phyloP scores from a whole-genome alignment of 805 yeast genomes.

The Lipomyces kockii region DNA sequence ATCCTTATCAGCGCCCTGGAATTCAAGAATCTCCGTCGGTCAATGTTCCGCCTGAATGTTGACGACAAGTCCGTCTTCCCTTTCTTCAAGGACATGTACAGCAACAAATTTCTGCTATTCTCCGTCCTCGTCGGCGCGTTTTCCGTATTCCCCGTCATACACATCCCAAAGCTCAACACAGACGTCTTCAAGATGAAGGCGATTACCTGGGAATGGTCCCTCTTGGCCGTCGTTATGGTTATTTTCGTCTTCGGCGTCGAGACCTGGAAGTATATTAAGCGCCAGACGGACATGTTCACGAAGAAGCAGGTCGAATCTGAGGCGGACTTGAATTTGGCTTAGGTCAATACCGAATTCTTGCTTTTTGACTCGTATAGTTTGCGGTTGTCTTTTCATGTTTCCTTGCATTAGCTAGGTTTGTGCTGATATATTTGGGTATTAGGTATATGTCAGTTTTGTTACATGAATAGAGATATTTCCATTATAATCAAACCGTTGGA shows the following conservation, averaged over 20 bases:
- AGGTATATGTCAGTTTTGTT: not conserved
- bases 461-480: conserved; percentile 7
- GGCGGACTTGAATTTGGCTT: not conserved
- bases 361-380: too few species aligned
- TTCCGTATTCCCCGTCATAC: conserved; percentile 78
- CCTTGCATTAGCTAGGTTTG: not conserved
- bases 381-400: not conserved
- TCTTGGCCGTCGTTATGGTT: conserved; percentile 62
- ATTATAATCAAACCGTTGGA: not conserved
- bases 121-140: conserved; percentile 71
- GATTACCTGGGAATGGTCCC: conserved; percentile 81
- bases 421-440: not conserved
- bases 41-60: conserved; percentile 61
- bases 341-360: not conserved
- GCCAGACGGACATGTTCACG: conserved; percentile 43
- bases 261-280: conserved; percentile 67
- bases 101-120: conserved; percentile 79
- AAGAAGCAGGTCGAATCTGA: not conserved
- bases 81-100: conserved; percentile 68
- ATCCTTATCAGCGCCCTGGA: conserved; percentile 84
- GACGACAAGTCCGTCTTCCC: conserved; percentile 63
- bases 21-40: conserved; percentile 70
- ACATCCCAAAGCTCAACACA: conserved; percentile 84
- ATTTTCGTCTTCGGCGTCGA: conserved; percentile 67
- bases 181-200: conserved; percentile 74